Percentiles rank a stretch among this genome's conserved stretches.
Evolutionary conservation across 2,329 filamentous ascomycete species (phyloP).

Genomic region (Aureobasidium musti): DNA sequence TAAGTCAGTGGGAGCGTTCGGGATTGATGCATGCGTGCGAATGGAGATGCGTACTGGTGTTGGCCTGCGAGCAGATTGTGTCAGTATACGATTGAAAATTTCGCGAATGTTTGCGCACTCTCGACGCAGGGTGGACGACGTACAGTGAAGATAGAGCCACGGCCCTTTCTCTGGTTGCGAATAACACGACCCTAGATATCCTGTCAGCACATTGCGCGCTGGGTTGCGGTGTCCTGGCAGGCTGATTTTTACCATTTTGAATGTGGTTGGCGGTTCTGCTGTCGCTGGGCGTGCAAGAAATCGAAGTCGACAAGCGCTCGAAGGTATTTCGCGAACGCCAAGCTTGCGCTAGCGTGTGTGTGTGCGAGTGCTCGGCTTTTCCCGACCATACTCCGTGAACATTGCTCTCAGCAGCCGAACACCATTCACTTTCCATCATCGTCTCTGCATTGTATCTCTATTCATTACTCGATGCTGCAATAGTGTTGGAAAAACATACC

Average conservation of each 20-base stretch:
- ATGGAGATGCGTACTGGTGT: constrained; percentile 30
- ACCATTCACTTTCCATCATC: not conserved
- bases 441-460: not conserved
- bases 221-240: not conserved
- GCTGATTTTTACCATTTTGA: constrained; percentile 21
- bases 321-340: constrained; percentile 21
- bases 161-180: constrained; percentile 73
- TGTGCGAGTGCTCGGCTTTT: constrained; percentile 8
- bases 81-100: constrained; percentile 34
- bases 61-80: constrained; percentile 46
- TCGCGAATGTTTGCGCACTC: constrained; percentile 19
- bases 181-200: constrained; percentile 64
- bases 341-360: constrained; percentile 13
- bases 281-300: constrained; percentile 24
- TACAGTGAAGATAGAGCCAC: constrained; percentile 72
- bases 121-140: constrained; percentile 16
- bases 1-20: constrained; percentile 23
- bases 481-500: not conserved
- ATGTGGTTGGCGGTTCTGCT: constrained; percentile 24
- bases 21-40: not conserved
- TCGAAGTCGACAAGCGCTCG: constrained; percentile 19
- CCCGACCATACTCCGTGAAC: not conserved
- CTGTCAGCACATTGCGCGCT: constrained; percentile 27
- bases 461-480: not conserved
- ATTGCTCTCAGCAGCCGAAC: not conserved